Evolutionary conservation across 306 rosid species (phyloP).

Genomic region (Sophora flavescens): DNA sequence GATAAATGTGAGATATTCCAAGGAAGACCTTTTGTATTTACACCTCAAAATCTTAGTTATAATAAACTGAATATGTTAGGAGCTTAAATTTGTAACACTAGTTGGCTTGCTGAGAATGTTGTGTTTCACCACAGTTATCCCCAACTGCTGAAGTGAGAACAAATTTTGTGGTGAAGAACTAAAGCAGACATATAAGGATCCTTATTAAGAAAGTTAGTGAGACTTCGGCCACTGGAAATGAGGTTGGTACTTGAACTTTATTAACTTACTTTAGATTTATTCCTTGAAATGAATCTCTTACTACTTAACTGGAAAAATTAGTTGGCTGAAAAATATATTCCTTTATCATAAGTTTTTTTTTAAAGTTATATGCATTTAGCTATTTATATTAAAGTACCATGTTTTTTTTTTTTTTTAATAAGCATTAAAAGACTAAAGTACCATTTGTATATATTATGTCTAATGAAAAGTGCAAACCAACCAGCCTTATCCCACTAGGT

Average conservation of each 20-base stretch:
- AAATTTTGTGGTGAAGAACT: constrained; percentile 60
- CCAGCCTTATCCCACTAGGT: too few species aligned
- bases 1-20: not conserved
- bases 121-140: constrained; percentile 65
- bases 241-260: constrained; percentile 56
- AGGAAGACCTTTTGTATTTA: constrained; percentile 19
- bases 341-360: not conserved
- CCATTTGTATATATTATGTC: too few species aligned
- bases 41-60: not conserved
- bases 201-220: constrained; percentile 54
- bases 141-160: constrained; percentile 71
- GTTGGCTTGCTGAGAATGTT: constrained; percentile 44
- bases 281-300: not conserved
- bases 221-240: constrained; percentile 46
- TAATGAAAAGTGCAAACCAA: too few species aligned
- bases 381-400: not conserved
- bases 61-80: not conserved
- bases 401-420: too few species aligned
- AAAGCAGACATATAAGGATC: constrained; percentile 50
- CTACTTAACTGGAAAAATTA: not conserved
- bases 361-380: not conserved
- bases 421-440: too few species aligned
- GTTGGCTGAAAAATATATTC: not conserved
- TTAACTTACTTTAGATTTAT: not conserved
- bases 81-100: not conserved